Conservation (phyloP, 805 yeast genomes). For the Spathaspora boniae region DNA sequence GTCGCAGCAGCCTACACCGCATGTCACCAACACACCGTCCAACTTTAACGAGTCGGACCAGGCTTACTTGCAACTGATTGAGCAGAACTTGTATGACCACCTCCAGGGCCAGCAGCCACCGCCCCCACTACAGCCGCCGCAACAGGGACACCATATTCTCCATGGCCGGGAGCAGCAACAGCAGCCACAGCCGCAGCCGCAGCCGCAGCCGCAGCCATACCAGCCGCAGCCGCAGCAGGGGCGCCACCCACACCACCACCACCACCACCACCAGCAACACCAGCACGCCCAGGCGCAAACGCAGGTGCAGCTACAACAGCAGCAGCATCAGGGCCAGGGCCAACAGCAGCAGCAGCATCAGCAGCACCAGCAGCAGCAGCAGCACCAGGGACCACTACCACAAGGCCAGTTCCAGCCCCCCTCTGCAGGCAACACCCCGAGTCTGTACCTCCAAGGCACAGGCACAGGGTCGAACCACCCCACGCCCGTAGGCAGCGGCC, state of each 20-base stretch:
- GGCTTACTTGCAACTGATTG: slow-evolving; percentile 27
- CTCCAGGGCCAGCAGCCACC: slow-evolving; percentile 6
- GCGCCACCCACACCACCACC: background rate
- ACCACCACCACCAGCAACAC: slow-evolving; percentile 6
- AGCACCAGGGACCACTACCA: too few relatives aligned
- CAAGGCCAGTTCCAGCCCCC: too few relatives aligned
- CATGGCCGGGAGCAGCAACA: slow-evolving; percentile 1
- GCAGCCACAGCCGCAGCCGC: slow-evolving; percentile 4
- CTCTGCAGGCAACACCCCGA: too few relatives aligned
- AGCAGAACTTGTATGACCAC: slow-evolving; percentile 25
- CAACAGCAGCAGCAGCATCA: slow-evolving; percentile 1
- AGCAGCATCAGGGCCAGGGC: background rate
- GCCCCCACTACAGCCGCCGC: too few relatives aligned
- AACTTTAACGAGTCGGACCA: slow-evolving; percentile 24
- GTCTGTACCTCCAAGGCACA: background rate
- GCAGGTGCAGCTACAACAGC: too few relatives aligned
- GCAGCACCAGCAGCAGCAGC: slow-evolving; percentile 8
- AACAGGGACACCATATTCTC: slow-evolving; percentile 3
- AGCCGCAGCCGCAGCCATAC: slow-evolving; percentile 4
- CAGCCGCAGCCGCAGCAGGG: slow-evolving; percentile 1
- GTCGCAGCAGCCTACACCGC: slow-evolving; percentile 7
- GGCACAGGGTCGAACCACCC: slow-evolving; percentile 8
- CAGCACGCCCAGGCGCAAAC: too few relatives aligned
- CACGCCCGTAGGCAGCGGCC: slow-evolving; percentile 6
- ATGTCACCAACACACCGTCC: slow-evolving; percentile 2